phyloP scores from a whole-genome alignment of 495 filamentous ascomycete species.

The Aspergillus haitiensis region DNA sequence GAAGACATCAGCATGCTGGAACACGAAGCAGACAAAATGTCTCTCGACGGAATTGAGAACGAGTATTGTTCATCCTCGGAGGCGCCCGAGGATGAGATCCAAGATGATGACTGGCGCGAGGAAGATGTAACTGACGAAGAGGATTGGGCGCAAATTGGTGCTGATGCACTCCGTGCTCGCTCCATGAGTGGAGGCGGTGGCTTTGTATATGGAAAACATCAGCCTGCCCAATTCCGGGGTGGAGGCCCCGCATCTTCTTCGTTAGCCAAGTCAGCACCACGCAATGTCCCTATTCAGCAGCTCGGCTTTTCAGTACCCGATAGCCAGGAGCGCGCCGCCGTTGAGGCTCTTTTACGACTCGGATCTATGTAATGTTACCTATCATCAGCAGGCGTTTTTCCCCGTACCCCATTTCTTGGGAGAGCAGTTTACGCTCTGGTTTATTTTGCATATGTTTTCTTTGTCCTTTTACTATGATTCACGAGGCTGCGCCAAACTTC shows the following conservation, averaged over 20 bases:
- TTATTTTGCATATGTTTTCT: slow-evolving; percentile 16
- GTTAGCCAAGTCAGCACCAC: slow-evolving; percentile 41
- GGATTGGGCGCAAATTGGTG: slow-evolving; percentile 91
- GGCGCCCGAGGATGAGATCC: slow-evolving; percentile 64
- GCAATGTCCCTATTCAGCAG: slow-evolving; percentile 39
- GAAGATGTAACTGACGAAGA: slow-evolving; percentile 94
- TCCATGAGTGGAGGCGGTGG: slow-evolving; percentile 53
- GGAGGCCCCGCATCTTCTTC: slow-evolving; percentile 42
- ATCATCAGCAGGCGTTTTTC: slow-evolving; percentile 17
- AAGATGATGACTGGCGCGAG: slow-evolving; percentile 64
- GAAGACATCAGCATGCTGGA: slow-evolving; percentile 69
- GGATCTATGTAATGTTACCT: slow-evolving; percentile 74
- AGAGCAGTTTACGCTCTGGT: slow-evolving; percentile 4
- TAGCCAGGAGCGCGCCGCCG: slow-evolving; percentile 74
- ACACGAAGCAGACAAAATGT: slow-evolving; percentile 95
- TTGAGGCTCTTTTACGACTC: slow-evolving; percentile 80
- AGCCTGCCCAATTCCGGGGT: slow-evolving; percentile 22
- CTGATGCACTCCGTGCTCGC: slow-evolving; percentile 74
- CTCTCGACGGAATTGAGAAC: slow-evolving; percentile 70
- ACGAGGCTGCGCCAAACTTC: slow-evolving; percentile 26
- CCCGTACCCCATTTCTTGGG: not conserved
- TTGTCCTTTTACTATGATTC: not conserved
- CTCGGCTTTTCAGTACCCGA: slow-evolving; percentile 34
- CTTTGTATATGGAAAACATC: slow-evolving; percentile 32
- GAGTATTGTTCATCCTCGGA: slow-evolving; percentile 73